Percentiles rank a stretch among this genome's conserved stretches.
These are phyloP conservation scores for Hypoxylon rubiginosum DNA, from an alignment of 2,329 filamentous ascomycete genomes.

Conservation along the genomic window DNA sequence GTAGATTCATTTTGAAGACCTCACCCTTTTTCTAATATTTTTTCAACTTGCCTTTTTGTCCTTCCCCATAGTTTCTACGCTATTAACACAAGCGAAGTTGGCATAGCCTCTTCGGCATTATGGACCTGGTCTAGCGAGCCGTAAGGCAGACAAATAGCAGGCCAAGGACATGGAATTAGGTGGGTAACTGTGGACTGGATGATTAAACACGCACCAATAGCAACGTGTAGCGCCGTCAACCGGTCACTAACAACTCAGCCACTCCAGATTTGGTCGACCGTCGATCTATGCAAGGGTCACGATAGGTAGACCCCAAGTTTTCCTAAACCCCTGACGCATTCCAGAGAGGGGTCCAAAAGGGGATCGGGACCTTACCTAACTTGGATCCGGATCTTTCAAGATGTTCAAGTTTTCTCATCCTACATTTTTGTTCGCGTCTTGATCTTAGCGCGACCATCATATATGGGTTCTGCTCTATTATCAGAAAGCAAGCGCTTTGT, in stretches of 20 bases:
- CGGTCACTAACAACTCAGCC: conserved; percentile 8
- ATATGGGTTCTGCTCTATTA: conserved; percentile 1
- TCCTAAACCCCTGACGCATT: conserved; percentile 1
- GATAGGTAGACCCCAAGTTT: conserved; percentile 8
- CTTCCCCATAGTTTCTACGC: background rate
- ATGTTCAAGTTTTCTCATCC: conserved; percentile 5
- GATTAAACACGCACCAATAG: conserved; percentile 4
- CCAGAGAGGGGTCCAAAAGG: background rate
- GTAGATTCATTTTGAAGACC: too few relatives aligned
- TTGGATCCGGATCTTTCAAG: conserved; percentile 4
- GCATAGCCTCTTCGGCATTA: background rate
- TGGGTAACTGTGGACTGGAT: conserved; percentile 6
- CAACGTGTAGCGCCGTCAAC: conserved; percentile 1
- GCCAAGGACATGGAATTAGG: background rate
- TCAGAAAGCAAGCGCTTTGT: conserved; percentile 19
- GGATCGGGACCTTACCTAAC: conserved; percentile 7
- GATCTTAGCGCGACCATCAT: conserved; percentile 8
- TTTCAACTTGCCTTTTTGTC: background rate
- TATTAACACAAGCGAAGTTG: background rate
- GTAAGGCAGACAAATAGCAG: conserved; percentile 16
- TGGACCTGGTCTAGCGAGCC: conserved; percentile 2
- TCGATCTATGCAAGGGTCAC: conserved; percentile 4
- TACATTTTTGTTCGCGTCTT: background rate
- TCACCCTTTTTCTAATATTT: too few relatives aligned
- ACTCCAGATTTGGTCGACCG: background rate